A percentile compares a stretch with the other conserved stretches of the same genome.
These are phyloP conservation scores for Licmophora abbreviata DNA, from an alignment of 108 stramenopile genomes.

Conservation along the genomic window DNA sequence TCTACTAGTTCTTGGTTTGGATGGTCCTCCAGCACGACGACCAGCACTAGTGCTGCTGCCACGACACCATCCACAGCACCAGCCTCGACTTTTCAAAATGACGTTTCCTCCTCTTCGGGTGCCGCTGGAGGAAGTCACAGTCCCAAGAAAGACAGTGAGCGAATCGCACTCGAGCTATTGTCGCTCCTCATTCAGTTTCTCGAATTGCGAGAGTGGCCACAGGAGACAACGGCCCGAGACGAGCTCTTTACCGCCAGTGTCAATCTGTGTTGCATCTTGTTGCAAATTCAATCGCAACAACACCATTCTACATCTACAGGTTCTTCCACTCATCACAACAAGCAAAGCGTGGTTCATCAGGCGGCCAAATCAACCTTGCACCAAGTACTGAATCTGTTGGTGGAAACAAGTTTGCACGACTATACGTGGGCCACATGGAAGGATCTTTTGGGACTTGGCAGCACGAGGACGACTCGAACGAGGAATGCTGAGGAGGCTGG, in stretches of 20 bases:
- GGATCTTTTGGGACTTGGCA: conserved; percentile 26
- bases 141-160: too few species aligned
- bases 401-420: conserved; percentile 2
- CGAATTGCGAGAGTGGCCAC: conserved; percentile 12
- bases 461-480: too few species aligned
- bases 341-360: conserved; percentile 13
- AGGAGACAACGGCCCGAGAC: conserved; percentile 5
- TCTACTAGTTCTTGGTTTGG: conserved; percentile 5
- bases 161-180: conserved; percentile 34
- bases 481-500: too few species aligned
- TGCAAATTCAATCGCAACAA: conserved; percentile 8
- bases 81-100: too few species aligned
- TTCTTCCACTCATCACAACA: too few species aligned
- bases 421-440: conserved; percentile 31
- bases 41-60: too few species aligned
- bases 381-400: conserved; percentile 22
- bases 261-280: conserved; percentile 27
- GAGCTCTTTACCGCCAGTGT: conserved; percentile 40
- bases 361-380: conserved; percentile 35
- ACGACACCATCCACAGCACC: too few species aligned
- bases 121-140: too few species aligned
- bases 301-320: too few species aligned
- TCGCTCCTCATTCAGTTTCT: conserved; percentile 34
- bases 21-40: too few species aligned
- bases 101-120: too few species aligned